Percentiles rank a stretch among this genome's conserved stretches.
Conservation (phyloP, 495 filamentous ascomycete species). For the Podospora comata region DNA sequence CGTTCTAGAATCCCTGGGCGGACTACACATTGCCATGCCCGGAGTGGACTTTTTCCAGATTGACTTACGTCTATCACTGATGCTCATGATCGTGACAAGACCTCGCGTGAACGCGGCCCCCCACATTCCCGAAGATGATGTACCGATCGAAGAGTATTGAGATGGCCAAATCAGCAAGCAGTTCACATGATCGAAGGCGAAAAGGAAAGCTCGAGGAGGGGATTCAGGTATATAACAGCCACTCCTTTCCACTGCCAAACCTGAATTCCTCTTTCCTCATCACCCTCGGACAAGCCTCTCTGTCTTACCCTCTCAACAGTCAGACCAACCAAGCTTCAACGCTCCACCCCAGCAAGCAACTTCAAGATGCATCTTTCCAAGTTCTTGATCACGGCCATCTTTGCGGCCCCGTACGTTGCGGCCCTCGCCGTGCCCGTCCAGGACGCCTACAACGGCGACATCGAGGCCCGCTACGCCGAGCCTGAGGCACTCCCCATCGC, state of each 20-base stretch:
- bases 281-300: background rate
- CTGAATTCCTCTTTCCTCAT: background rate
- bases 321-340: conserved; percentile 8
- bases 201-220: too few species aligned
- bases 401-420: conserved; percentile 20
- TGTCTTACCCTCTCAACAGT: background rate
- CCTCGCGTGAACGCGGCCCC: background rate
- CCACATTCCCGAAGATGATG: background rate
- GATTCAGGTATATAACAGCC: background rate
- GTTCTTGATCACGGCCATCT: conserved; percentile 23
- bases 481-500: conserved; percentile 6
- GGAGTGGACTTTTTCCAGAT: background rate
- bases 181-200: too few species aligned
- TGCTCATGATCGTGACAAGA: background rate
- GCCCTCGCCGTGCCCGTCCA: conserved; percentile 17
- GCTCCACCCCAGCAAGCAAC: background rate
- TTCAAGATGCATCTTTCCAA: conserved; percentile 21
- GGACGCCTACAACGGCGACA: conserved; percentile 7
- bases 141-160: background rate
- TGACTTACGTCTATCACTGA: background rate
- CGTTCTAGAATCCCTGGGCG: background rate
- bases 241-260: background rate
- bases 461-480: conserved; percentile 13
- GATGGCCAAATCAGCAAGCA: too few species aligned
- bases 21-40: background rate